Evolutionary conservation across 352 stramenopile species (phyloP), one percentile per base, ranked within the genome.

Genomic region (Elongisporangium senticosum): DNA sequence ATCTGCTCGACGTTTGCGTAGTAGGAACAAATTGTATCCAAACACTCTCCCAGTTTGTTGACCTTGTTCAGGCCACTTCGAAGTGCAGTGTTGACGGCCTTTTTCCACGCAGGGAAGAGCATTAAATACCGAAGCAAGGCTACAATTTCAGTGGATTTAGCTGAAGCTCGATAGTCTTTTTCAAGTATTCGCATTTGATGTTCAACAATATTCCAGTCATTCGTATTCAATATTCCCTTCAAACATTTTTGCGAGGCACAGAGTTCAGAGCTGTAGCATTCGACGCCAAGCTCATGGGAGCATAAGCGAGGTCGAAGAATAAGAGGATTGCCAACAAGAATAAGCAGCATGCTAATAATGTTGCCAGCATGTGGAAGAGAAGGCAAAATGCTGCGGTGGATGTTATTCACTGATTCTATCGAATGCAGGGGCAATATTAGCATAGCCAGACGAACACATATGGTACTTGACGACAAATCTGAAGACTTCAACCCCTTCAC

Each of bases 361-460:
- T 88, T 68, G 33, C 53, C 53, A 4, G 69, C 62, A 10, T 68
- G 54, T 5, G 56, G 28, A 21, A 58, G 55, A 10, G 68, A 51
- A 23, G 73, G 63, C 17, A 70, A 55, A 39, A 81, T 52, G 21
- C 64, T 73, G 55, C 72, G 70, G 52, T 87, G 63, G 15, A 86
- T 72, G 51, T 75, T 87, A 62, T 90, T 95, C 14, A 95, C 71
- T 7, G 67, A 67, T n/a, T 77, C 81, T 0, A 95, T 74, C 0
- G 86, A 93, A 58, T 89, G 79, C 7, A 89, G 62, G 0, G 86
- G 86, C 60, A 95, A 89, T 37, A 93, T 68, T 8, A 95, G 65
- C 86, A 93, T 93, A 1, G 79, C 84, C 24, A 95, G 67, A n/a
- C 83, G 82, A 61, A 93, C 87, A 57, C 79, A 93, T 28, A 93